Evolutionary conservation across 345 rosid species (phyloP), one percentile per base, ranked within the genome.

Genomic region (Toxicodendron radicans): DNA sequence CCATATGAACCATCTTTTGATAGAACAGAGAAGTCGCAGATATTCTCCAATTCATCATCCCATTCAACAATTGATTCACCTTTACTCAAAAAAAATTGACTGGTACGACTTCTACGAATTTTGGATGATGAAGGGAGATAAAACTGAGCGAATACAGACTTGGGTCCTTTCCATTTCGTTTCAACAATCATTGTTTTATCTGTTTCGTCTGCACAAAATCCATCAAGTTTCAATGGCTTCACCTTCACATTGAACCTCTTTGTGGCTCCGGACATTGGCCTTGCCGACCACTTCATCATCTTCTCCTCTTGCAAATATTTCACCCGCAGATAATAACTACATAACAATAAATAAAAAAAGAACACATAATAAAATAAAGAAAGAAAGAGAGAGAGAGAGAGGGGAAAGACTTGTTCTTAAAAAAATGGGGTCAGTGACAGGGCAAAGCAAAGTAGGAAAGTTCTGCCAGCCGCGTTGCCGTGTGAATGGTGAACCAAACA

Each of bases 231-330:
- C 75, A 75, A 57, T 45, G 82, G 76, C 58, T 66, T 80, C 76
- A 83, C 80, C 79, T 83, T 83, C 73, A 83, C 84, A 45, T 80
- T 80, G 21, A 78, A 54, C 61, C 78, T 73, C 71, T 64, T 76
- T 7, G 67, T 33, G 3, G 48, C 10, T 56, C n/a, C 56, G 61
- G 35, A 27, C 20, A 43, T 14, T 53, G 41, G 52, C 62, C 41
- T 66, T 24, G 53, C 32, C 71, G 54, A 23, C 71, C 71, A 62
- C 74, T 68, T 68, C 81, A 60, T 71, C 57, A 4, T 71, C 23
- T 10, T 33, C 27, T 14, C 18, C 23, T 64, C 51, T 41, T 27
- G 10, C 18, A 5, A 38, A 35, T 38, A 27, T 27, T 18, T 38
- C 49, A 38, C 23, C 10, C 23, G 23, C 7, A 6, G 59, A 8